Base-by-base conservation (phyloP, 495 filamentous ascomycete genomes). In the Pseudoneurospora amorphoporcata region DNA sequence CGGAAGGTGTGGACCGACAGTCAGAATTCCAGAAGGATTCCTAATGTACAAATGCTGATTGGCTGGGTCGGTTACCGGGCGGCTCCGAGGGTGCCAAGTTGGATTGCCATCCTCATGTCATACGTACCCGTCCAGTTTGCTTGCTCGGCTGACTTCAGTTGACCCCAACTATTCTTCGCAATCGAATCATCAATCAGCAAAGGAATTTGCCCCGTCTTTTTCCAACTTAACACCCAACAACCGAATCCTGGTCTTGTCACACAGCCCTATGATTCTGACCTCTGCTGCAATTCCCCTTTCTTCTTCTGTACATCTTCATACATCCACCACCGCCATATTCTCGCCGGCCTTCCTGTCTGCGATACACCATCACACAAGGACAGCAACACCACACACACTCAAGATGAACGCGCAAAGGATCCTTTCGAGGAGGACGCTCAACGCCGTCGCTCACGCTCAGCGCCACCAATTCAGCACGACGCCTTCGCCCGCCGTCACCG, bases 391-490 rank as follows among this genome's bases (percentile, higher is more conserved):
- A 23, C 39, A 29, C 14, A 47, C n/a, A 29, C 32, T 32, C 61
- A 77, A 43, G 58, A 81, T 80, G 78, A 79, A 73, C 71, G 74
- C 76, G 29, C 74, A 79, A 4, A 73, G 69, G 8, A 32, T 81
- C 29, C 68, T 81, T 6, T 68, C 77, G 37, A 71, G 76, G 72
- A 70, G 78, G 68, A 65, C 65, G 14, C 38, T 68, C 69, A 19
- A 23, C 47, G 29, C 4, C 19, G 47, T 58, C 47, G 47, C 47
- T 53, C 45, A 84, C 73, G 82, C 88, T 42, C 77, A 88, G 47
- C 90, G 91, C 68, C 84, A 84, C 68, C 79, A 78, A 39, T 94
- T 94, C 84, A 92, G 91, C 45, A 89, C 91, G 8, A 74, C 78
- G 81, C 83, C 79, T 83, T 78, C 75, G 82, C 82, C 75, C 81